These are phyloP conservation scores for Breynia disticha DNA, from an alignment of 441 rosid genomes.

Conservation along the genomic window DNA sequence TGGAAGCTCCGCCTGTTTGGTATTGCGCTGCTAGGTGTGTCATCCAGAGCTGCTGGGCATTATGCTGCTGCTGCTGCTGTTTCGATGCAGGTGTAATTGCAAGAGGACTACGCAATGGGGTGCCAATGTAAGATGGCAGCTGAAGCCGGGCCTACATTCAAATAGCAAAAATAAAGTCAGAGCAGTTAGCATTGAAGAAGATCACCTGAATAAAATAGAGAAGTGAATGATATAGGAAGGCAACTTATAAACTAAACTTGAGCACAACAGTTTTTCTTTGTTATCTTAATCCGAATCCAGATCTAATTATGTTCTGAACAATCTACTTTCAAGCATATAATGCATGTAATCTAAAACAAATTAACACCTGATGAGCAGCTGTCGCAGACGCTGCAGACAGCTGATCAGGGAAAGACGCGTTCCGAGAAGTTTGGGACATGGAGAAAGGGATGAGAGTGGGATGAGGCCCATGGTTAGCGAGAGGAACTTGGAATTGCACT, in stretches of 20 bases:
- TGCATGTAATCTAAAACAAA: too few species aligned
- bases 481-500: constrained; percentile 31
- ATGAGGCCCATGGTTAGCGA: constrained; percentile 25
- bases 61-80: constrained; percentile 13
- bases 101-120: constrained; percentile 23
- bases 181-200: too few species aligned
- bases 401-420: constrained; percentile 33
- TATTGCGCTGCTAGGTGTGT: constrained; percentile 31
- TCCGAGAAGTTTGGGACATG: constrained; percentile 20
- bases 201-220: too few species aligned
- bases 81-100: constrained; percentile 16
- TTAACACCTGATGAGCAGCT: constrained; percentile 43
- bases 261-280: too few species aligned
- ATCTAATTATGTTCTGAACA: too few species aligned
- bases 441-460: constrained; percentile 27
- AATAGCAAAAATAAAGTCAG: not conserved
- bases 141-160: constrained; percentile 40
- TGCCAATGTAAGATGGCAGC: constrained; percentile 32
- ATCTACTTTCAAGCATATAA: too few species aligned
- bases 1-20: constrained; percentile 20
- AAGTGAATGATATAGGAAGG: too few species aligned
- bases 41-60: constrained; percentile 39
- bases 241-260: too few species aligned
- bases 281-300: too few species aligned
- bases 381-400: constrained; percentile 34